These are phyloP conservation scores for Geotrichum armillariae DNA, from an alignment of 1,139 yeast species.

Conservation along the genomic window DNA sequence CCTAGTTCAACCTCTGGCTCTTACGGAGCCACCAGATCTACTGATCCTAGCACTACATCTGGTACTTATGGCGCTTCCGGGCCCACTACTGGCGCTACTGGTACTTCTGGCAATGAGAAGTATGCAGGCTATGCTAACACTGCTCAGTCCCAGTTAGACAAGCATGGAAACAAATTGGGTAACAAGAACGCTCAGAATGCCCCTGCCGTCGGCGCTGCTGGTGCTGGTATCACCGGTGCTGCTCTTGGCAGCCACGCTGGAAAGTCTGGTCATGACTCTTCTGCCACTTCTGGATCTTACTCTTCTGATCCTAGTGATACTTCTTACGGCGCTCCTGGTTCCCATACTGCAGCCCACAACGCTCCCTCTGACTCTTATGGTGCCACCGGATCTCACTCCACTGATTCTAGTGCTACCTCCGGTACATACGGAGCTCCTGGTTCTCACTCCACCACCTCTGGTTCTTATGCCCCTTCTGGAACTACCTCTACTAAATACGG, in stretches of 20 bases:
- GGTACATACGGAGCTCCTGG: not conserved
- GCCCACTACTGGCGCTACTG: not conserved
- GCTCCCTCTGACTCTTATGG: too few relatives aligned
- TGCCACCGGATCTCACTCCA: slow-evolving; percentile 9
- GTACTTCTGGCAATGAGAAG: not conserved
- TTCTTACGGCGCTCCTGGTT: too few relatives aligned
- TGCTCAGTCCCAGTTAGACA: not conserved
- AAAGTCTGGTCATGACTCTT: slow-evolving; percentile 1
- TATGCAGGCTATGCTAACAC: slow-evolving; percentile 10
- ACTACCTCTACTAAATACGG: too few relatives aligned
- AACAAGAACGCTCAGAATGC: not conserved
- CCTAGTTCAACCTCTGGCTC: not conserved
- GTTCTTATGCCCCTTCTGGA: too few relatives aligned
- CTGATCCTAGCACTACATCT: not conserved
- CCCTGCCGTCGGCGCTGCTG: slow-evolving; percentile 19
- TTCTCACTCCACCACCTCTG: too few relatives aligned
- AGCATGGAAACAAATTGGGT: not conserved
- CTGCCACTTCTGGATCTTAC: slow-evolving; percentile 8
- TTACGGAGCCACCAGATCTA: not conserved
- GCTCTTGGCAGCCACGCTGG: slow-evolving; percentile 4
- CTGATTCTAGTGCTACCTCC: too few relatives aligned
- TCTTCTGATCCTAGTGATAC: slow-evolving; percentile 6
- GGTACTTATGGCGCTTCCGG: slow-evolving; percentile 5
- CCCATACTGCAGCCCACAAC: too few relatives aligned
- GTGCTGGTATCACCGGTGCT: slow-evolving; percentile 16